phyloP scores from a whole-genome alignment of 148 eudicot species.

The Rhododendron ovatum region DNA sequence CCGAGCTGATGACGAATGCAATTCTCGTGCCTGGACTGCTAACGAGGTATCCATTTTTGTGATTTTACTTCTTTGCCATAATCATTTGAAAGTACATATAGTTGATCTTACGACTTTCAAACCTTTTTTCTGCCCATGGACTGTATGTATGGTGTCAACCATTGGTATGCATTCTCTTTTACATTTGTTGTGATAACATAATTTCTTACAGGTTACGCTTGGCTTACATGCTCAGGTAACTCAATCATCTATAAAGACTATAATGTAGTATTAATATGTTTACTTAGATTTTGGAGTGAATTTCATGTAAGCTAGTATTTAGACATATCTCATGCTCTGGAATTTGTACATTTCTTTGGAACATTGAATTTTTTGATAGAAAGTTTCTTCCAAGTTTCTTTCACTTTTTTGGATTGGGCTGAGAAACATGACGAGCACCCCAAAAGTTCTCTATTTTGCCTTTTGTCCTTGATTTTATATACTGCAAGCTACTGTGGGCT shows the following conservation, averaged over 20 bases:
- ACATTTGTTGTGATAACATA: background rate
- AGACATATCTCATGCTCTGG: background rate
- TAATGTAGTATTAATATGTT: background rate
- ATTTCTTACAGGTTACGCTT: background rate
- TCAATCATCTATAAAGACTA: background rate
- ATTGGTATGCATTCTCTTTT: background rate
- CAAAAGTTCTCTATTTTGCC: background rate
- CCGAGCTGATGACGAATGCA: slow-evolving; percentile 39
- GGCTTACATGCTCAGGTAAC: background rate
- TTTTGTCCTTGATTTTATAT: background rate
- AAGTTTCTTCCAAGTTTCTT: background rate
- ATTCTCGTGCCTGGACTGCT: slow-evolving; percentile 28
- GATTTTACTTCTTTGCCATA: slow-evolving; percentile 3
- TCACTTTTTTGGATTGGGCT: background rate
- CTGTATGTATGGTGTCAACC: background rate
- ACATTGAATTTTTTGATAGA: background rate
- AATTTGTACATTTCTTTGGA: background rate
- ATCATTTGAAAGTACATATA: background rate
- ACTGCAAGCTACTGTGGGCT: background rate
- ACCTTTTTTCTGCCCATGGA: background rate
- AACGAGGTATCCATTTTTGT: slow-evolving; percentile 37
- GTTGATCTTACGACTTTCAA: background rate
- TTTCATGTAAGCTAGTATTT: background rate
- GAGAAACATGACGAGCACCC: background rate
- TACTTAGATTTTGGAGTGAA: background rate